These are phyloP conservation scores for Amanita exitialis DNA, from an alignment of 768 basidiomycete species.

Conservation along the genomic window DNA sequence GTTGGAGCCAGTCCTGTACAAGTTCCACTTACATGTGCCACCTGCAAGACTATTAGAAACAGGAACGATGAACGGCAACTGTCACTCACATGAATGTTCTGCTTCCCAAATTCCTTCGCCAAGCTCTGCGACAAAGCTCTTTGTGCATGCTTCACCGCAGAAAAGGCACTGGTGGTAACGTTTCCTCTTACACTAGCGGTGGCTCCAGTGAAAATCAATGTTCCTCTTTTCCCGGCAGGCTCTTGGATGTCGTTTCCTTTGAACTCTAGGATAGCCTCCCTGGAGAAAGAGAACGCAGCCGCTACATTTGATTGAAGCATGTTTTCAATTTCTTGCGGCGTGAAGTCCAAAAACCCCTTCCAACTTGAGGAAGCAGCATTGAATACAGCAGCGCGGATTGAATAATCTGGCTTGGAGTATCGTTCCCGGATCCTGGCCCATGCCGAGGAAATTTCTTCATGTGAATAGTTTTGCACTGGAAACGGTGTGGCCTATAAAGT, in stretches of 20 bases:
- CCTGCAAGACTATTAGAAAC: conserved; percentile 19
- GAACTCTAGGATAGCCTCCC: conserved; percentile 48
- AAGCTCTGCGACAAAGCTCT: conserved; percentile 62
- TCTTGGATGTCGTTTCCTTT: conserved; percentile 44
- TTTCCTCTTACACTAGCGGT: conserved; percentile 62
- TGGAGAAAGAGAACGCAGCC: conserved; percentile 55
- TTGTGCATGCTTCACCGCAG: conserved; percentile 54
- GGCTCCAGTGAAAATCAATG: conserved; percentile 65
- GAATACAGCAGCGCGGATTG: conserved; percentile 53
- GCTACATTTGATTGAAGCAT: conserved; percentile 43
- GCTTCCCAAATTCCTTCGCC: conserved; percentile 64
- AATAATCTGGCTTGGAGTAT: conserved; percentile 37
- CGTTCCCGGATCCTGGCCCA: conserved; percentile 35
- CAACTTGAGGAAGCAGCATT: conserved; percentile 50
- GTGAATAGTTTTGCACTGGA: conserved; percentile 39
- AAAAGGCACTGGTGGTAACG: conserved; percentile 45
- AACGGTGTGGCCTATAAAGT: conserved; percentile 42
- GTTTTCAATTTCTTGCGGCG: conserved; percentile 45
- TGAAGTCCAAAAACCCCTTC: conserved; percentile 60
- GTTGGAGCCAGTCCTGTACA: not conserved
- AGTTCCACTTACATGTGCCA: conserved; percentile 47
- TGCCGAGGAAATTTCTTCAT: conserved; percentile 38
- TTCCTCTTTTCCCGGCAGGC: conserved; percentile 44
- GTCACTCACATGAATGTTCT: conserved; percentile 56
- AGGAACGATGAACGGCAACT: not conserved